These are phyloP conservation scores for Coniosporium apollinis DNA, from an alignment of 495 filamentous ascomycete species.

Conservation along the genomic window DNA sequence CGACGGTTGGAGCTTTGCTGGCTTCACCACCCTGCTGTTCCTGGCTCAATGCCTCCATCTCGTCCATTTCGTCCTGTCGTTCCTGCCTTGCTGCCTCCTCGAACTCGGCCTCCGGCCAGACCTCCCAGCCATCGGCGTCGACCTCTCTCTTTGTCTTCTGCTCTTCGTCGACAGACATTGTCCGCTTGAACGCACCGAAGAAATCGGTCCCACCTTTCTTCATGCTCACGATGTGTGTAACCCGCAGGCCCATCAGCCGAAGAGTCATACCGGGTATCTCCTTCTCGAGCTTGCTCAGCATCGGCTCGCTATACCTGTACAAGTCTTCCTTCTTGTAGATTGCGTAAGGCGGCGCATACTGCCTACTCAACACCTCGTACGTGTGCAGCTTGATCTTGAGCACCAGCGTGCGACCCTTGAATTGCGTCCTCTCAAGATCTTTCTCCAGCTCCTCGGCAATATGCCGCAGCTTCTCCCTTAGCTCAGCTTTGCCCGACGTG, in stretches of 20 bases:
- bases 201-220: slow-evolving; percentile 64
- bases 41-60: slow-evolving; percentile 46
- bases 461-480: slow-evolving; percentile 60
- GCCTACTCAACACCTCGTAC: slow-evolving; percentile 78
- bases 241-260: slow-evolving; percentile 74
- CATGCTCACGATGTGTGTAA: slow-evolving; percentile 71
- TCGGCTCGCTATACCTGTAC: slow-evolving; percentile 64
- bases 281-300: slow-evolving; percentile 70
- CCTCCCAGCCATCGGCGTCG: slow-evolving; percentile 40
- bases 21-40: slow-evolving; percentile 21
- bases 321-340: slow-evolving; percentile 62
- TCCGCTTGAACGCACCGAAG: slow-evolving; percentile 38
- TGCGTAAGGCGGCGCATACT: slow-evolving; percentile 55
- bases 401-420: slow-evolving; percentile 77
- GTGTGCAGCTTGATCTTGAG: slow-evolving; percentile 91
- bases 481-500: slow-evolving; percentile 45
- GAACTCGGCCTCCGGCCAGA: slow-evolving; percentile 52
- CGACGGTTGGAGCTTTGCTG: neutral
- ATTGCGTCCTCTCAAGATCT: slow-evolving; percentile 61
- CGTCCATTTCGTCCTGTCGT: slow-evolving; percentile 45
- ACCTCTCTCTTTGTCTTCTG: slow-evolving; percentile 5
- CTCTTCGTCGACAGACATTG: slow-evolving; percentile 6
- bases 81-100: slow-evolving; percentile 48
- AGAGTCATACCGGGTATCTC: slow-evolving; percentile 71
- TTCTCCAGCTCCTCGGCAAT: slow-evolving; percentile 80